Percentiles rank a stretch among this genome's conserved stretches.
phyloP scores from a whole-genome alignment of 768 basidiomycete species.

The Suillus plorans region DNA sequence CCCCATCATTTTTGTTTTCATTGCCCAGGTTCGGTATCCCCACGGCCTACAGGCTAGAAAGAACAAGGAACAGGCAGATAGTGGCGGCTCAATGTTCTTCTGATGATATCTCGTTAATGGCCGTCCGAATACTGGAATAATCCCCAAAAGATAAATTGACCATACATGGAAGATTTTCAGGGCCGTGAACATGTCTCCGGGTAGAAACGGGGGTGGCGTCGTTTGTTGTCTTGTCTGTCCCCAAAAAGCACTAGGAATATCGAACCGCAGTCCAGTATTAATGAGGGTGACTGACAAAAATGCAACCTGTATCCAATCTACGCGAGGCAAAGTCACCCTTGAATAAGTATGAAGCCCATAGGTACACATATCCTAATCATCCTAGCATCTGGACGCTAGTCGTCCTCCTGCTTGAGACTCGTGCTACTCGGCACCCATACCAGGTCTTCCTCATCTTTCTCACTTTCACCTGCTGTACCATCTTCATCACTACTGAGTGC shows the following conservation, averaged over 20 bases:
- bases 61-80: not conserved
- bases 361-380: not conserved
- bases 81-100: not conserved
- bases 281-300: not conserved
- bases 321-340: not conserved
- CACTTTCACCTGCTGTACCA: constrained; percentile 22
- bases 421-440: constrained; percentile 30
- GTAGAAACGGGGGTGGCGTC: not conserved
- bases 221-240: not conserved
- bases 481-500: constrained; percentile 61
- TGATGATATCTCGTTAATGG: not conserved
- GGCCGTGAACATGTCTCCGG: not conserved
- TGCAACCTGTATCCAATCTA: not conserved
- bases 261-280: not conserved
- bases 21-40: no score
- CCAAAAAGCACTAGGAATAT: not conserved
- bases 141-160: not conserved
- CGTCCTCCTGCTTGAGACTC: constrained; percentile 13
- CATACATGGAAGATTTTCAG: not conserved
- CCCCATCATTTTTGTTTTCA: not conserved
- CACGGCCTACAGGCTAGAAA: no score
- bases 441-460: constrained; percentile 30
- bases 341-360: not conserved
- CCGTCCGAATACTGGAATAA: not conserved
- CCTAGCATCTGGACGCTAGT: constrained; percentile 7